Conservation (phyloP, 805 yeast species). For the Kazachstania bromeliacearum region DNA sequence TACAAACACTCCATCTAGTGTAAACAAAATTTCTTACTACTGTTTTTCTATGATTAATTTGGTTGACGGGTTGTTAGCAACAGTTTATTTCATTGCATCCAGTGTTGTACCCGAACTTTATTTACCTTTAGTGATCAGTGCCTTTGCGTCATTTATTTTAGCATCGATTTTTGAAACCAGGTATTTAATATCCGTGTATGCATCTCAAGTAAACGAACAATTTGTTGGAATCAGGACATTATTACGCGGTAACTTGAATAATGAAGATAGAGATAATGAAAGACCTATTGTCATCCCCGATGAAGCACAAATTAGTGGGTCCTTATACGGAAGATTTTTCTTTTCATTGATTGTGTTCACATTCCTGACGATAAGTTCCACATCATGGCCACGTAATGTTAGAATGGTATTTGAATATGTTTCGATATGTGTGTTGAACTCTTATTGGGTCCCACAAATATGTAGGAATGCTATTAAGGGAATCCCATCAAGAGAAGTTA, state of each 20-base stretch:
- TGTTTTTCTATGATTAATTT: slow-evolving; percentile 54
- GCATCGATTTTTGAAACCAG: slow-evolving; percentile 70
- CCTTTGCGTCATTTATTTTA: slow-evolving; percentile 58
- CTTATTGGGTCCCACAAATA: slow-evolving; percentile 86
- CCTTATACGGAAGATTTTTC: slow-evolving; percentile 49
- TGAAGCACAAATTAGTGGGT: slow-evolving; percentile 48
- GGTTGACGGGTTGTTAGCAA: slow-evolving; percentile 60
- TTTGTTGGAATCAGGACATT: slow-evolving; percentile 58
- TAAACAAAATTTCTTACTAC: slow-evolving; percentile 64
- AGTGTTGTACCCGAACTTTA: slow-evolving; percentile 47
- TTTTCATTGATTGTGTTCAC: slow-evolving; percentile 45
- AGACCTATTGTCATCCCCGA: slow-evolving; percentile 33
- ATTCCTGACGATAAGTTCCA: slow-evolving; percentile 46
- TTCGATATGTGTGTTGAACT: slow-evolving; percentile 43
- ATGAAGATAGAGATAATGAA: slow-evolving; percentile 12
- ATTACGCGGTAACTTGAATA: slow-evolving; percentile 41
- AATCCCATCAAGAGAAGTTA: slow-evolving; percentile 18
- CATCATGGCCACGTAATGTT: slow-evolving; percentile 52
- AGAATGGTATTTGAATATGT: slow-evolving; percentile 51
- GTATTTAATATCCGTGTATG: slow-evolving; percentile 55
- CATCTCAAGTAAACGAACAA: slow-evolving; percentile 65
- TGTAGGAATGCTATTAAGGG: slow-evolving; percentile 47
- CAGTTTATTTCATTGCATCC: slow-evolving; percentile 52
- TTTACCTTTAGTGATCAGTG: slow-evolving; percentile 57
- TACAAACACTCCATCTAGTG: slow-evolving; percentile 70